Evolutionary conservation across 805 yeast species (phyloP).

Genomic region (Metschnikowia gruessii): DNA sequence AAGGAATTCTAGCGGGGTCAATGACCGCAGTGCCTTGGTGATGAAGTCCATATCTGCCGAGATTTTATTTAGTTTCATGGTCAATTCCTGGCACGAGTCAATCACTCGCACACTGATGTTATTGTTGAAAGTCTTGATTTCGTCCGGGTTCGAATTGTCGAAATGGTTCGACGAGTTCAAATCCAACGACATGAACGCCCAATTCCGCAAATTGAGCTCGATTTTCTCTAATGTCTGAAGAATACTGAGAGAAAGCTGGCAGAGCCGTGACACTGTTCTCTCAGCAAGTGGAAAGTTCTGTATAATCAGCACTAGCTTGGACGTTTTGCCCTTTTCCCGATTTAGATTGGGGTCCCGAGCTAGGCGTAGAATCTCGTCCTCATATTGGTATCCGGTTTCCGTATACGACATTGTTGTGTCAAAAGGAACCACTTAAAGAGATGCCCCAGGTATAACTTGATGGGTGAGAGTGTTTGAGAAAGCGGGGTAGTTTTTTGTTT

Average conservation of each 20-base stretch:
- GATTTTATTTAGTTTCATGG: slow-evolving; percentile 40
- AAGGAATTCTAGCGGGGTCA: slow-evolving; percentile 46
- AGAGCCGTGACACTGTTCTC: slow-evolving; percentile 44
- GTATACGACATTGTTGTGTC: slow-evolving; percentile 6
- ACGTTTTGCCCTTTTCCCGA: slow-evolving; percentile 38
- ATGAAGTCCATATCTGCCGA: slow-evolving; percentile 46
- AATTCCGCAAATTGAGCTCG: slow-evolving; percentile 45
- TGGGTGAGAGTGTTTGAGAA: too few relatives aligned
- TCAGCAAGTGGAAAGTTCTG: slow-evolving; percentile 44
- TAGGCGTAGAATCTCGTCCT: slow-evolving; percentile 47
- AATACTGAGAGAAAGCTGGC: slow-evolving; percentile 46
- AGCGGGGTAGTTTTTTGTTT: too few relatives aligned
- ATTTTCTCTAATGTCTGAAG: slow-evolving; percentile 50
- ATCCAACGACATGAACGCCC: slow-evolving; percentile 56
- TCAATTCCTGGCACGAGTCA: slow-evolving; percentile 46
- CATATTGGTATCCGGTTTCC: slow-evolving; percentile 26
- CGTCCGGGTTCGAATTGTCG: slow-evolving; percentile 17
- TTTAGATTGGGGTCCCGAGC: slow-evolving; percentile 50
- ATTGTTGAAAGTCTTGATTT: slow-evolving; percentile 43
- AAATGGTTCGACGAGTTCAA: slow-evolving; percentile 44
- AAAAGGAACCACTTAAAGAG: background rate
- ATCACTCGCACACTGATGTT: slow-evolving; percentile 55
- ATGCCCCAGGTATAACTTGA: too few relatives aligned
- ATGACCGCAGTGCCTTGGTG: slow-evolving; percentile 39
- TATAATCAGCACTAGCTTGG: slow-evolving; percentile 40